Base-by-base conservation (phyloP, 805 yeast species). In the Candida ascalaphidarum region DNA sequence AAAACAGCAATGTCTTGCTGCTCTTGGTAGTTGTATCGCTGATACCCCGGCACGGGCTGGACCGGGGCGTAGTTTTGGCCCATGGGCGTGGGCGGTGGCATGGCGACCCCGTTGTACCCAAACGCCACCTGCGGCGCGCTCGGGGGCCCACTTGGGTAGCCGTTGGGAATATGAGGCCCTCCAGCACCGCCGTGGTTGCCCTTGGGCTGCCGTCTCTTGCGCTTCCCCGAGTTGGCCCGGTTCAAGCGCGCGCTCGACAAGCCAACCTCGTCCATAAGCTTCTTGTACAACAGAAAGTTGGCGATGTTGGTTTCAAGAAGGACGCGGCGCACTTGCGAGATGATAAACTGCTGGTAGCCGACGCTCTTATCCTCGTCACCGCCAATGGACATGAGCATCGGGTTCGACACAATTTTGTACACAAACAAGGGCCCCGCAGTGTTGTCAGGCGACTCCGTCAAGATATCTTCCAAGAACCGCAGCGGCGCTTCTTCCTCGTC, bases 211-310 rank as follows among this genome's bases (percentile, higher is more conserved):
- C 30, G 35, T 30, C 51, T 46, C 22, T 57, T 46, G 28, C 40
- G 41, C 9, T 46, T 43, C 12, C 37, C 26, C 4, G 55, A 44
- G 3, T 41, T 16, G 8, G 52, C 37, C 26, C 62, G 40, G 27
- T 49, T 49, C 24, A 58, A 37, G 27, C 64, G 42, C 26, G 50
- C 49, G 31, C 49, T 51, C 7, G 64, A 50, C 22, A 88, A 59
- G 3, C 96, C 96, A 36, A 86, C 89, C 52, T 89, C 97, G 41
- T 89, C 97, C 69, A 88, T 71, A 32, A 92, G 62, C 39, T 94
- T 75, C 47, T 83, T 82, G 54, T 84, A 83, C 20, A 81, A 82
- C 48, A 82, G 94, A 28, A 56, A 61, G 17, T 68, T 59, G 25
- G 61, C 43, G 21, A 79, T 65, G 33, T 72, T 74, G 43, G 71